Conservation (phyloP, 805 yeast species). For the Brettanomyces nanus region DNA sequence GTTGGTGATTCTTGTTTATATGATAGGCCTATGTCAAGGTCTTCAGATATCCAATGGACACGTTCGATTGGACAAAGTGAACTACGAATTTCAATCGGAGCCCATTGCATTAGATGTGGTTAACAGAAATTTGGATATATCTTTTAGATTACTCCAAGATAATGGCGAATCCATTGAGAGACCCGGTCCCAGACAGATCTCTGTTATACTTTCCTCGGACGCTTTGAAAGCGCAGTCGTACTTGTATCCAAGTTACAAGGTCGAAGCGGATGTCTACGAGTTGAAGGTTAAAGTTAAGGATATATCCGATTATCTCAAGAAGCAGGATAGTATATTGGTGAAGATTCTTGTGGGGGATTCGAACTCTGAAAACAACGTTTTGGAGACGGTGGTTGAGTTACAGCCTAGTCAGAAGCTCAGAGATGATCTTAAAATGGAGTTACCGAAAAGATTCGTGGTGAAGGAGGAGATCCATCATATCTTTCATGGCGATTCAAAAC, state of each 20-base stretch:
- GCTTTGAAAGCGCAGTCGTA: slow-evolving; percentile 12
- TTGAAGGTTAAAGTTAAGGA: slow-evolving; percentile 10
- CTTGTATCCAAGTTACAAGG: slow-evolving; percentile 14
- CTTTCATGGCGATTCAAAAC: slow-evolving; percentile 47
- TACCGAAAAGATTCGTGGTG: slow-evolving; percentile 34
- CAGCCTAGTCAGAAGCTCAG: slow-evolving; percentile 12
- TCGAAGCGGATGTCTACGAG: slow-evolving; percentile 5
- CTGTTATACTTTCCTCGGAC: slow-evolving; percentile 14
- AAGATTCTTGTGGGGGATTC: slow-evolving; percentile 23
- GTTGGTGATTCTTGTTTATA: too few species aligned
- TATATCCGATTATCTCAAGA: slow-evolving; percentile 18
- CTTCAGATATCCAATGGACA: slow-evolving; percentile 9
- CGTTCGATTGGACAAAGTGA: slow-evolving; percentile 11
- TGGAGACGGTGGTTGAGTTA: slow-evolving; percentile 11
- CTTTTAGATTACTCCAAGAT: slow-evolving; percentile 13
- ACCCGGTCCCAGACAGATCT: slow-evolving; percentile 20
- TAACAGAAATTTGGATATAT: slow-evolving; percentile 10
- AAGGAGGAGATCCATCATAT: slow-evolving; percentile 56
- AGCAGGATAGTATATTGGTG: slow-evolving; percentile 13
- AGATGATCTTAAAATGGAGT: slow-evolving; percentile 4
- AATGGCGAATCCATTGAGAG: slow-evolving; percentile 1
- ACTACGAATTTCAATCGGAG: slow-evolving; percentile 3
- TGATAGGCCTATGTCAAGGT: too few species aligned
- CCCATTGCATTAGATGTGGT: slow-evolving; percentile 11
- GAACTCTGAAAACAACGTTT: not conserved